Conservation (phyloP, 2,329 filamentous ascomycete genomes). For the Sclerotiophoma versabilis region DNA sequence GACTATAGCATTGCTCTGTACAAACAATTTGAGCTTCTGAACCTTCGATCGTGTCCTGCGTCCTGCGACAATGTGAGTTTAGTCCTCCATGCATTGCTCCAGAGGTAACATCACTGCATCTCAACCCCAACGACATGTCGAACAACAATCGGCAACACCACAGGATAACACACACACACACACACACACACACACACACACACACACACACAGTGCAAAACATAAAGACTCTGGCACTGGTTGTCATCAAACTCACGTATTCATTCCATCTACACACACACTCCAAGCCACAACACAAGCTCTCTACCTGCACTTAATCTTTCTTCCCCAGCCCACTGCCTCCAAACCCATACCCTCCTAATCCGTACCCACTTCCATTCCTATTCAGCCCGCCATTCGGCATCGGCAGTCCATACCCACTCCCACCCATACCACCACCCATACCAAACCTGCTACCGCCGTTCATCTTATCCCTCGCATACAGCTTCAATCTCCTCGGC, state of each 20-base stretch:
- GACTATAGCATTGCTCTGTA: neutral
- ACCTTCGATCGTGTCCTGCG: too few species aligned
- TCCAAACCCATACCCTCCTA: slow-evolving; percentile 55
- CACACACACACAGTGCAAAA: too few species aligned
- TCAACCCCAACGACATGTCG: too few species aligned
- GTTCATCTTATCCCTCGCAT: slow-evolving; percentile 61
- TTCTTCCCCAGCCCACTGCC: slow-evolving; percentile 53
- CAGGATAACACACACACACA: too few species aligned
- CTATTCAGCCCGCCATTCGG: slow-evolving; percentile 33
- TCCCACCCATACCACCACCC: slow-evolving; percentile 35
- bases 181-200: too few species aligned
- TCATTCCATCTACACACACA: neutral
- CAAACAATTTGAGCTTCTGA: neutral
- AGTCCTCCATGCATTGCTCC: too few species aligned
- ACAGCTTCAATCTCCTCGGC: slow-evolving; percentile 60
- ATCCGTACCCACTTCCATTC: slow-evolving; percentile 50
- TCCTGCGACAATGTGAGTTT: too few species aligned
- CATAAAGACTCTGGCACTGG: too few species aligned
- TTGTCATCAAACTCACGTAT: too few species aligned
- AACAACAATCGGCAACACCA: too few species aligned
- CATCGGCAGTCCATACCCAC: slow-evolving; percentile 43
- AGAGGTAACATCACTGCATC: too few species aligned
- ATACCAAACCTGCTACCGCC: slow-evolving; percentile 48
- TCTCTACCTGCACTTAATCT: slow-evolving; percentile 37
- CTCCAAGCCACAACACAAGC: too few species aligned